phyloP scores from a whole-genome alignment of 2,329 filamentous ascomycete genomes.

The Diaporthe humulicola region DNA sequence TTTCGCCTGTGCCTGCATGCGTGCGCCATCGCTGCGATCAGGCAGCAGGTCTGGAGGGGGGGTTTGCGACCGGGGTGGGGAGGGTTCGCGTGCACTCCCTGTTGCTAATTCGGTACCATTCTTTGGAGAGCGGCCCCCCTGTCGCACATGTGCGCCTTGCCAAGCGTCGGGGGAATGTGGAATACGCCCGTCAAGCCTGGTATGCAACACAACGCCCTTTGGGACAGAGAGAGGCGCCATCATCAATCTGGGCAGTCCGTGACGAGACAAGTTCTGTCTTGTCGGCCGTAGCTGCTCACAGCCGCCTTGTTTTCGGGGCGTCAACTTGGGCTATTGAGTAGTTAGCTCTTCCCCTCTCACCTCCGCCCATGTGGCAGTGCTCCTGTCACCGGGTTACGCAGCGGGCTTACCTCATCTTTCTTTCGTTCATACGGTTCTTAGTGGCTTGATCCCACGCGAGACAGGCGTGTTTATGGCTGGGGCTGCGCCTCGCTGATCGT shows the following conservation, averaged over 20 bases:
- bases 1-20: neutral
- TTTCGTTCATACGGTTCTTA: conserved; percentile 34
- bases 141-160: conserved; percentile 13
- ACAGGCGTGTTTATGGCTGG: neutral
- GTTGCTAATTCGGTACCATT: conserved; percentile 30
- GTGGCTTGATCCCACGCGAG: conserved; percentile 30
- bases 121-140: neutral
- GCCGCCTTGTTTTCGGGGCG: conserved; percentile 19
- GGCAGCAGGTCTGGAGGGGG: conserved; percentile 3
- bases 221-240: neutral
- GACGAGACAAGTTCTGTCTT: neutral
- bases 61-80: neutral
- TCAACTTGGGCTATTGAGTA: neutral
- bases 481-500: conserved; percentile 21
- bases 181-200: neutral
- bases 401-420: conserved; percentile 17
- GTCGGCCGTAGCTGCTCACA: neutral
- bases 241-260: neutral
- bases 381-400: neutral
- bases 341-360: neutral
- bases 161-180: conserved; percentile 6
- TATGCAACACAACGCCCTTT: neutral
- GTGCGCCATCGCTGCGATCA: neutral
- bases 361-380: conserved; percentile 16
- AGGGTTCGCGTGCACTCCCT: neutral